Base-by-base conservation (phyloP, 108 stramenopile genomes). In the Fistulifera pelliculosa region DNA sequence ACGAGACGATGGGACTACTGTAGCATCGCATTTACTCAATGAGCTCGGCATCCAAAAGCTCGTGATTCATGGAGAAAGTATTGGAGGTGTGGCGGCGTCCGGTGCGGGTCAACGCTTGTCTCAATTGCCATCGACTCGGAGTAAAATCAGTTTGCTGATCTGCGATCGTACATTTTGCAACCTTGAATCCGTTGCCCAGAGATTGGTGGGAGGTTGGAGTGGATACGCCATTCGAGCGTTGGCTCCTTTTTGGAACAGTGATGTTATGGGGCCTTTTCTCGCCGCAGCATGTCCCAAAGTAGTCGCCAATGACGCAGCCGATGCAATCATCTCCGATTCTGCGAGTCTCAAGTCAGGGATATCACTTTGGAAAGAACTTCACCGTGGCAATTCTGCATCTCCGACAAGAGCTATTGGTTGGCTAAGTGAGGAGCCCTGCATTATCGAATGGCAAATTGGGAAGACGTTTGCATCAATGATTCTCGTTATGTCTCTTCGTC, bases 131-230 rank as follows among this genome's bases (percentile, higher is more conserved):
- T 28, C 42, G 0, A 52, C 52, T 5, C 45, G 44, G 16, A 52
- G 58, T 22, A 73, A 61, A 31, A 16, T 79, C 15, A 52, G 76
- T 18, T 56, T 90, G 28, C 66, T 93, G 23, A 69, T 93, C 58
- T 88, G 90, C 50, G 90, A 93, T 66, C 67, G 90, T 49, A 87
- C 90, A 1, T 93, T 93, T 64, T 84, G 84, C 67, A 93, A 93
- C 44, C 55, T 93, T 39, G 79, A 88, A 57, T 82, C 86, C 0
- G 76, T 81, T 0, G 90, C 90, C 2, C 83, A 87, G 43, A 74
- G 85, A 27, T 70, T 93, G 1, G 82, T 93, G 0, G 90, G 90
- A 11, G 54, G 71, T 3, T 93, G 90, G 90, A 86, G 80, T 5
- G 83, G 81, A 14, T 74, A 79, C 57, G 87, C 86, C 21, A 86